Base-by-base conservation (phyloP, 2,329 filamentous ascomycete genomes). In the Colletotrichum spinosum region DNA sequence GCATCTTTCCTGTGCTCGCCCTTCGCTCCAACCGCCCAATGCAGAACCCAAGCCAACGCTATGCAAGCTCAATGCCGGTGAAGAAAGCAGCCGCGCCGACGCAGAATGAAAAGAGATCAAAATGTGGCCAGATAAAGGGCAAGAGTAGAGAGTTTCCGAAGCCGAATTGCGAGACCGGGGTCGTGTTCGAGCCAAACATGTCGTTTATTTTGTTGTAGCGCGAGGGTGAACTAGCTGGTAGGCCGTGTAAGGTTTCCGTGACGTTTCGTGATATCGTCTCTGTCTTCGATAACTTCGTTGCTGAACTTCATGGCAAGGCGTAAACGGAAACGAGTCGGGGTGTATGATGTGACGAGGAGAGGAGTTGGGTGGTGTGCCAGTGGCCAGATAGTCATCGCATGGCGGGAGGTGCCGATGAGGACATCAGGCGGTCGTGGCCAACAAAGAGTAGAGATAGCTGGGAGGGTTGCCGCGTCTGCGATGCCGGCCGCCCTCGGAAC, bases 371-470 rank as follows among this genome's bases (percentile, higher is more conserved):
- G 25, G n/a, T 33, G 44, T 50, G 35, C 42, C 59, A 44, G 34
- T 44, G 42, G 37, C 45, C 55, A 25, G 54, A 44, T 52, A 51
- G 35, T 65, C 57, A 64, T 45, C 46, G 53, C 50, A 65, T 48
- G 10, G 58, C 51, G 53, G 73, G 67, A 50, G 78, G 76, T 63
- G 78, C 75, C 49, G 78, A 80, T 46, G 74, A 77, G 62, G 78
- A 78, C 71, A 77, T 74, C 68, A 77, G 73, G 64, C 77, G 77
- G 70, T 80, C 76, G 67, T 84, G 77, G 69, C 80, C 79, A 67
- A 80, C 79, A 62, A 86, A 78, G 69, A 86, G 78, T 67, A 80
- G 76, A 49, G 83, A 81, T 62, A 86, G 79, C 71, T 79, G 78
- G 42, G 83, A 86, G 25, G 83, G 83, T 64, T 76, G 77, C 67